Base-by-base conservation (phyloP, 129 eudicot genomes). In the Pulicaria dysenterica region DNA sequence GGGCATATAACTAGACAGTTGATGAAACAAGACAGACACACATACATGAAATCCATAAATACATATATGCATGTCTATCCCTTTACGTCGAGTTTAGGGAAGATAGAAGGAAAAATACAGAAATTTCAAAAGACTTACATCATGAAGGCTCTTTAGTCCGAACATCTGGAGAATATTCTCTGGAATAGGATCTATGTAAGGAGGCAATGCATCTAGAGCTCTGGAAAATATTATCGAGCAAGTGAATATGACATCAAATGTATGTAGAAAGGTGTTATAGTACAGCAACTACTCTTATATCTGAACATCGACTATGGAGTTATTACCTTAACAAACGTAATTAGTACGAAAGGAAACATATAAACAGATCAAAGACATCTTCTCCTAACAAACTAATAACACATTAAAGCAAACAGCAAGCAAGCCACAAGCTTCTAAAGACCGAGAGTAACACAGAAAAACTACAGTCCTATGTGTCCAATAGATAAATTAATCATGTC, bases 171-270 rank as follows among this genome's bases (percentile, higher is more conserved):
- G 86, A 58, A 90, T 71, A 76, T 76, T 82, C 75, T 73, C 76
- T 14, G 98, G 96, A 62, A 94, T 85, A 31, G 98, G 97, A 90
- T 94, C 98, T 50, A 86, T 72, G 69, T 73, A 67, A 68, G 69
- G 72, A 59, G 96, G 90, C 83, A 90, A 81, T 57, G 76, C 72
- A 77, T 73, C 78, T 69, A 94, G 72, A 72, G 77, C 88, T 83
- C 98, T 94, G 89, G 57, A 73, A 75, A 62, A 88, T 54, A 54
- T 34, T 62, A 67, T 43, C 10, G 43, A 73, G 64, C 31, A 40
- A 79, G 36, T 47, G 34, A 11, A 64, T 78, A 70, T 67, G 64
- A 24, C 69, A 65, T 44, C 38, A 34, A 51, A 66, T 39, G 53
- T 76, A 39, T 11, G 15, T 10, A 36, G 48, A 66, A 75, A 55